These are phyloP conservation scores for Xylariaceae sp. DNA, from an alignment of 2,329 filamentous ascomycete species.

Conservation along the genomic window DNA sequence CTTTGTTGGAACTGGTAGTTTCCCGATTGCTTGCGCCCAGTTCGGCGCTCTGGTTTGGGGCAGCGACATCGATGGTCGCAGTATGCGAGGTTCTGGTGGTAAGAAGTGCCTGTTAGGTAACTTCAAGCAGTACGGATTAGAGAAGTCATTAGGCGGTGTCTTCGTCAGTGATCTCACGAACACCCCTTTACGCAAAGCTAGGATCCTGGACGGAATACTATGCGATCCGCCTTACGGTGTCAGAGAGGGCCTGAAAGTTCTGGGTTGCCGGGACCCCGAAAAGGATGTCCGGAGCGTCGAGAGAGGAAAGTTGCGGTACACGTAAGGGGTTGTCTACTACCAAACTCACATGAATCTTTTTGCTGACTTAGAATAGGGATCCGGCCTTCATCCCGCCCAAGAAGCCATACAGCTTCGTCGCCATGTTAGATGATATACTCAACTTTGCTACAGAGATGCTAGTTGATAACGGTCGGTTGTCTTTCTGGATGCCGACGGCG, in stretches of 20 bases:
- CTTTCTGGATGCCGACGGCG: constrained; percentile 96
- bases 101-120: constrained; percentile 57
- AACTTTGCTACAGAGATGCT: constrained; percentile 72
- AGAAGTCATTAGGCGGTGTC: constrained; percentile 62
- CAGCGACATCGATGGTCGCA: constrained; percentile 89
- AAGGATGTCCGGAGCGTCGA: constrained; percentile 57
- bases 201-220: constrained; percentile 73
- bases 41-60: constrained; percentile 82
- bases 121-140: constrained; percentile 75
- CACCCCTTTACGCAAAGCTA: constrained; percentile 59
- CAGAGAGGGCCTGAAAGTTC: constrained; percentile 80
- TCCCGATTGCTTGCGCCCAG: constrained; percentile 82
- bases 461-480: constrained; percentile 72
- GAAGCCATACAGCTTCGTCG: constrained; percentile 83
- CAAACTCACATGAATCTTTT: neutral
- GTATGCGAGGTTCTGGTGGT: constrained; percentile 66
- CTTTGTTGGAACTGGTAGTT: constrained; percentile 92
- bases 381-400: constrained; percentile 59
- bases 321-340: constrained; percentile 43
- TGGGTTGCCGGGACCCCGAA: constrained; percentile 67
- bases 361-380: constrained; percentile 20
- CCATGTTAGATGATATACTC: constrained; percentile 86
- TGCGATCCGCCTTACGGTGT: constrained; percentile 97
- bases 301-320: constrained; percentile 64
- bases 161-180: constrained; percentile 88